Percentiles rank a stretch among this genome's conserved stretches.
Evolutionary conservation across 1,284 basidiomycete genomes (phyloP).

Genomic region (Cerioporus squamosus): DNA sequence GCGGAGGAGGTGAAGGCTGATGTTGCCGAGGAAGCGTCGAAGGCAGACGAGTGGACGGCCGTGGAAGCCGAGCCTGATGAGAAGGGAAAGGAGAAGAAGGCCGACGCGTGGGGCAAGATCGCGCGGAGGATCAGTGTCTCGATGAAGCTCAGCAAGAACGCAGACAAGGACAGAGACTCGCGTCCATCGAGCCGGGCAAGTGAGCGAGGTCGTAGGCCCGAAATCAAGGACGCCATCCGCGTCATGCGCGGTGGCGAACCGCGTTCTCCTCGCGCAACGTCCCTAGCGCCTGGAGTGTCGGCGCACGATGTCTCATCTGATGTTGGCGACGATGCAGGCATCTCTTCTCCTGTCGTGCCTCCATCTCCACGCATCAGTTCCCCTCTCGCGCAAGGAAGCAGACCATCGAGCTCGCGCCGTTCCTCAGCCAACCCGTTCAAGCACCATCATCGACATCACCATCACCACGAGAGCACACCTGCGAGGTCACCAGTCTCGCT

Average conservation of each 20-base stretch:
- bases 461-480: neutral
- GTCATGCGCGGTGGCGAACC: slow-evolving; percentile 17
- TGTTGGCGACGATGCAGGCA: slow-evolving; percentile 11
- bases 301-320: slow-evolving; percentile 21
- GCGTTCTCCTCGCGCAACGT: slow-evolving; percentile 10
- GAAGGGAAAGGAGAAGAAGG: slow-evolving; percentile 34
- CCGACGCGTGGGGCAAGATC: slow-evolving; percentile 60
- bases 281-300: slow-evolving; percentile 11
- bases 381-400: slow-evolving; percentile 1
- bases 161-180: slow-evolving; percentile 7
- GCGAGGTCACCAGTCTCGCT: slow-evolving; percentile 45
- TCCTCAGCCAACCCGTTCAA: slow-evolving; percentile 19
- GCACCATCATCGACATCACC: slow-evolving; percentile 10
- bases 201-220: neutral
- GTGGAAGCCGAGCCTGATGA: too few relatives aligned
- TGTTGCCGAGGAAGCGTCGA: slow-evolving; percentile 3
- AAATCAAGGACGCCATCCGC: slow-evolving; percentile 24
- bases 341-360: neutral
- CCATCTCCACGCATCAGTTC: too few relatives aligned
- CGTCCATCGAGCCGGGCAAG: too few relatives aligned
- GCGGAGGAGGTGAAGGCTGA: slow-evolving; percentile 18
- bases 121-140: slow-evolving; percentile 53
- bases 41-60: neutral
- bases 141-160: slow-evolving; percentile 47
- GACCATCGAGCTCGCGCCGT: slow-evolving; percentile 12